Conservation (phyloP, 306 rosid genomes). For the Corylus heterophylla region DNA sequence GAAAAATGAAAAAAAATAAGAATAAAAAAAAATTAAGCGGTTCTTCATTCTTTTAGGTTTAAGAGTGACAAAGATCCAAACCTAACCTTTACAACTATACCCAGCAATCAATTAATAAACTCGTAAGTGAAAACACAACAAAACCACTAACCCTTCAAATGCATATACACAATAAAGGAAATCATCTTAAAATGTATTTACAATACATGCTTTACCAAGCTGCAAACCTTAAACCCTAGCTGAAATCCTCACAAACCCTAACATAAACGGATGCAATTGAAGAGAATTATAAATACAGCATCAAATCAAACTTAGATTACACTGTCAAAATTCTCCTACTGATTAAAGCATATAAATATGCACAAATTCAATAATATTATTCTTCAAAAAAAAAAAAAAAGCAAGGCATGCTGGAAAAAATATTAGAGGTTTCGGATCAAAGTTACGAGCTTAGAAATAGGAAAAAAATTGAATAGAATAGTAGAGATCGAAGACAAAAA, state of each 20-base stretch:
- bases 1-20: not conserved
- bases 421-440: not conserved
- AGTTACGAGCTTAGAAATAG: not conserved
- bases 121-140: not conserved
- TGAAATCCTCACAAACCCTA: slow-evolving; percentile 18
- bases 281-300: not conserved
- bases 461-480: not conserved
- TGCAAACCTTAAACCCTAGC: slow-evolving; percentile 54
- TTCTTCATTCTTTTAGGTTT: not conserved
- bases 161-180: not conserved
- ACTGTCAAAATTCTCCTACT: not conserved
- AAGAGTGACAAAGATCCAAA: slow-evolving; percentile 1
- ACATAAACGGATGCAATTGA: not conserved
- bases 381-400: not conserved
- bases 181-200: not conserved
- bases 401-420: not conserved
- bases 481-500: not conserved
- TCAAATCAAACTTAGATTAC: not conserved
- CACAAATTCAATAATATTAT: not conserved
- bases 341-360: not conserved
- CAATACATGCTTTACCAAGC: not conserved
- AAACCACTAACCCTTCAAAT: not conserved
- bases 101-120: not conserved
- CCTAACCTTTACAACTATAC: not conserved
- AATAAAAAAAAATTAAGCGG: not conserved